Percentiles rank a stretch among this genome's conserved stretches.
Conservation (phyloP, 2,329 filamentous ascomycete species). For the Stagonosporopsis chrysanthemi region DNA sequence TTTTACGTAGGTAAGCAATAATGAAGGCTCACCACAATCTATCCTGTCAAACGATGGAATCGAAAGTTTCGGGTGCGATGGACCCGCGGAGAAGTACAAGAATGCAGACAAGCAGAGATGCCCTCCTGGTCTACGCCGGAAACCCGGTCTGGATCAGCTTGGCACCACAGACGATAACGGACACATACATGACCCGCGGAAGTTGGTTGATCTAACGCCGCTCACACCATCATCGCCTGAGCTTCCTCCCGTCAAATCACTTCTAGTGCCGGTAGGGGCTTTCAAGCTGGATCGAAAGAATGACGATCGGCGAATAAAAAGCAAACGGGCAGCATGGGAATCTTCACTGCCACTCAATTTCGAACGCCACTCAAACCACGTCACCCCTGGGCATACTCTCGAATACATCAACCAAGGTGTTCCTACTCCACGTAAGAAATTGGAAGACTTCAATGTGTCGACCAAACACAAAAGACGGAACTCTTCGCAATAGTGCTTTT, state of each 20-base stretch:
- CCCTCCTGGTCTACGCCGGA: constrained; percentile 7
- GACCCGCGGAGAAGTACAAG: constrained; percentile 13
- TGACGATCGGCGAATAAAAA: constrained; percentile 2
- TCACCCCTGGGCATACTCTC: constrained; percentile 17
- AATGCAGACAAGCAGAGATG: constrained; percentile 12
- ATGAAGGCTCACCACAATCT: constrained; percentile 20
- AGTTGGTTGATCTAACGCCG: not conserved
- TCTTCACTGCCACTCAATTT: constrained; percentile 12
- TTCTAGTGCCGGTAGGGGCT: constrained; percentile 7
- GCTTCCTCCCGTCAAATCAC: constrained; percentile 5
- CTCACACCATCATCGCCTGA: not conserved
- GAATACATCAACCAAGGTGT: constrained; percentile 18
- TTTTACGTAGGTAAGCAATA: constrained; percentile 32
- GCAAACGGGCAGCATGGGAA: constrained; percentile 9
- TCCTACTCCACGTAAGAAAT: constrained; percentile 11
- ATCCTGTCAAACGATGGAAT: constrained; percentile 20
- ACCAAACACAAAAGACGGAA: constrained; percentile 9
- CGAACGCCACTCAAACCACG: constrained; percentile 9
- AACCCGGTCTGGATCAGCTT: constrained; percentile 7
- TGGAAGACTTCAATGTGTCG: constrained; percentile 12
- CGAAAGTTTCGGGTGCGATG: constrained; percentile 1
- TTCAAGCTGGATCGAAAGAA: not conserved
- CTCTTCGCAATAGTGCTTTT: constrained; percentile 9
- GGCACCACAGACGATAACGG: not conserved
- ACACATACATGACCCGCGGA: not conserved